Conservation (phyloP, 2,329 filamentous ascomycete genomes). For the Chaetomiaceae sp. region DNA sequence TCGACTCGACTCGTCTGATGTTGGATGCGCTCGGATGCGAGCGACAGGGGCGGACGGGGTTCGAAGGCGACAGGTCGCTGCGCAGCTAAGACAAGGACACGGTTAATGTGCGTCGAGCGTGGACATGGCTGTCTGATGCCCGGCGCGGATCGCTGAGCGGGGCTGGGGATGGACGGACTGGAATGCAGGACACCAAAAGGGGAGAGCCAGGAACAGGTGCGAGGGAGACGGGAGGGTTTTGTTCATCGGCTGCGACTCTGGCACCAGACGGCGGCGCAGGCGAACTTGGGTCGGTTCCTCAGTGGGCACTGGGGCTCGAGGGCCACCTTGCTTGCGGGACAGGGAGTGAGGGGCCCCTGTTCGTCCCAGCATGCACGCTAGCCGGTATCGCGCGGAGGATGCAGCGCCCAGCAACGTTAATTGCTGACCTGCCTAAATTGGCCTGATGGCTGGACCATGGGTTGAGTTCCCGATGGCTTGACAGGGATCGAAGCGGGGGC, state of each 20-base stretch:
- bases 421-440: slow-evolving; percentile 31
- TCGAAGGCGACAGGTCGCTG: neutral
- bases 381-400: slow-evolving; percentile 26
- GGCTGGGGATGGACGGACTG: slow-evolving; percentile 11
- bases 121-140: slow-evolving; percentile 25
- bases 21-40: slow-evolving; percentile 5
- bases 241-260: neutral
- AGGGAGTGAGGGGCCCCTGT: slow-evolving; percentile 19
- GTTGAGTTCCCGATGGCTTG: slow-evolving; percentile 20
- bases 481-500: slow-evolving; percentile 27
- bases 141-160: slow-evolving; percentile 23
- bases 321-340: slow-evolving; percentile 9
- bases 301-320: neutral
- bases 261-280: slow-evolving; percentile 5
- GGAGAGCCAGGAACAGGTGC: slow-evolving; percentile 1
- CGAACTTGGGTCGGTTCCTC: neutral
- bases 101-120: slow-evolving; percentile 23
- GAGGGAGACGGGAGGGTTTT: slow-evolving; percentile 9
- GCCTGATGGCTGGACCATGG: slow-evolving; percentile 26
- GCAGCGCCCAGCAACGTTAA: slow-evolving; percentile 25
- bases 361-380: slow-evolving; percentile 25
- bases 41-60: neutral
- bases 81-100: slow-evolving; percentile 18
- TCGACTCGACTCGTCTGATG: slow-evolving; percentile 5
- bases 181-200: slow-evolving; percentile 12